These are phyloP conservation scores for Coccomyxa sp. DNA, from an alignment of 139 green algal species.

Conservation along the genomic window DNA sequence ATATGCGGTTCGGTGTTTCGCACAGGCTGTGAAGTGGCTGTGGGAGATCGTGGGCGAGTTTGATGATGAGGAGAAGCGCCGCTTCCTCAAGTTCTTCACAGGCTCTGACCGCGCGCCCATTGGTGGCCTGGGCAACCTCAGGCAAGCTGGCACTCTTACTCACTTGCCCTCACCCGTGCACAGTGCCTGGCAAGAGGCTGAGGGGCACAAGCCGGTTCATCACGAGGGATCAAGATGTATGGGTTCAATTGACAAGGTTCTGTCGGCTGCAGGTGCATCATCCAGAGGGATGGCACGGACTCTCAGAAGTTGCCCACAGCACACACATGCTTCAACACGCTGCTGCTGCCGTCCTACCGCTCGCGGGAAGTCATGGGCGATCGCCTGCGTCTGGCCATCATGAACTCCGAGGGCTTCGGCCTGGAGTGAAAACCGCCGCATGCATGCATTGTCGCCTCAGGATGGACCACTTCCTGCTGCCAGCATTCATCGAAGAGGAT, in stretches of 20 bases:
- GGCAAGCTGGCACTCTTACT: conserved; percentile 38
- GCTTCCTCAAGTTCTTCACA: conserved; percentile 95
- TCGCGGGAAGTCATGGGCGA: conserved; percentile 59
- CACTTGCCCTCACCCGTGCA: conserved; percentile 24
- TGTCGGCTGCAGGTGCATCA: background rate
- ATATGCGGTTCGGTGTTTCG: background rate
- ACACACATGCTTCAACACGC: conserved; percentile 92
- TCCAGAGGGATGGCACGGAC: conserved; percentile 75
- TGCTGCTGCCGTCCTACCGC: conserved; percentile 87
- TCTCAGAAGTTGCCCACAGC: conserved; percentile 71
- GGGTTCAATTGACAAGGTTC: background rate
- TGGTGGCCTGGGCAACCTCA: conserved; percentile 80
- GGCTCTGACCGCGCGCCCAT: conserved; percentile 76
- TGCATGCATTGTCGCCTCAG: too few relatives aligned
- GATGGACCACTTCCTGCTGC: too few relatives aligned
- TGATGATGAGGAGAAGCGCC: conserved; percentile 52
- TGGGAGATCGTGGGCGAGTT: conserved; percentile 65
- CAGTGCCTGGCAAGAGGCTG: too few relatives aligned
- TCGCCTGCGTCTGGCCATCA: conserved; percentile 77
- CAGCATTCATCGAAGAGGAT: too few relatives aligned
- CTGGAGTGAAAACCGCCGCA: conserved; percentile 53
- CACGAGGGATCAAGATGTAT: background rate
- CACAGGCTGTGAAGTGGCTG: conserved; percentile 61
- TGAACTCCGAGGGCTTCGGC: conserved; percentile 89
- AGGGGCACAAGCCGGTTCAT: background rate